Percentiles rank a stretch among this genome's conserved stretches.
Evolutionary conservation across 2,329 filamentous ascomycete species (phyloP).

Genomic region (Penicillium sp.): DNA sequence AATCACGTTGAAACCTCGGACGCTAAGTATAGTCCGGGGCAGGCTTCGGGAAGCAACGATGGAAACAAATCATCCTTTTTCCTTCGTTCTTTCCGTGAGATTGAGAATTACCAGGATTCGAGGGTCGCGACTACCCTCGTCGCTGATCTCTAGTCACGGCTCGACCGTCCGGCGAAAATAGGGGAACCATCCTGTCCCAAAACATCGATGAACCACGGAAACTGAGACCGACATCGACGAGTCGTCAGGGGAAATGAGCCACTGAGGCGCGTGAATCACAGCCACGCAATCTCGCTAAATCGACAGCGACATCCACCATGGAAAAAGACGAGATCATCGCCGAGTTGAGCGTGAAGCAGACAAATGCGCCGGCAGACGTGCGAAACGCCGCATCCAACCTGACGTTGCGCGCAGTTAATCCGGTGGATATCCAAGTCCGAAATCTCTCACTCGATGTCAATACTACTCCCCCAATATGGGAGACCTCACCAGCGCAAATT

Average conservation of each 20-base stretch:
- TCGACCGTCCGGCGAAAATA: not conserved
- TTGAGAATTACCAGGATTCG: not conserved
- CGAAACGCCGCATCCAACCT: slow-evolving; percentile 28
- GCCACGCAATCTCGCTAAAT: not conserved
- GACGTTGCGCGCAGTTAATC: slow-evolving; percentile 40
- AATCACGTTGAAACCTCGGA: not conserved
- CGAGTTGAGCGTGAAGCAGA: slow-evolving; percentile 14
- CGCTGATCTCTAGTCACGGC: not conserved
- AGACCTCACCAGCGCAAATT: slow-evolving; percentile 31
- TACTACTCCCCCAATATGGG: slow-evolving; percentile 33
- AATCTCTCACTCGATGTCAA: slow-evolving; percentile 35
- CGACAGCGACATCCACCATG: slow-evolving; percentile 5
- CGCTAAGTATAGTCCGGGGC: not conserved
- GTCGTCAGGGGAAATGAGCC: not conserved
- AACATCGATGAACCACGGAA: not conserved
- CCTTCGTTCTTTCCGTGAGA: too few relatives aligned
- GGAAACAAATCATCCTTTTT: too few relatives aligned
- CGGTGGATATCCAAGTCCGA: slow-evolving; percentile 39
- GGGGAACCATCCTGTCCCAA: not conserved
- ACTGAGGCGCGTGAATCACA: not conserved
- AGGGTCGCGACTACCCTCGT: not conserved
- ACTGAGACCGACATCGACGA: not conserved
- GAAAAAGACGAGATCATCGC: slow-evolving; percentile 18
- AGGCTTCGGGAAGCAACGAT: not conserved
- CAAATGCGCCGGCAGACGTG: slow-evolving; percentile 3